Evolutionary conservation across 1,139 yeast species (phyloP), one percentile per base, ranked within the genome.

Genomic region (Torulaspora globosa): DNA sequence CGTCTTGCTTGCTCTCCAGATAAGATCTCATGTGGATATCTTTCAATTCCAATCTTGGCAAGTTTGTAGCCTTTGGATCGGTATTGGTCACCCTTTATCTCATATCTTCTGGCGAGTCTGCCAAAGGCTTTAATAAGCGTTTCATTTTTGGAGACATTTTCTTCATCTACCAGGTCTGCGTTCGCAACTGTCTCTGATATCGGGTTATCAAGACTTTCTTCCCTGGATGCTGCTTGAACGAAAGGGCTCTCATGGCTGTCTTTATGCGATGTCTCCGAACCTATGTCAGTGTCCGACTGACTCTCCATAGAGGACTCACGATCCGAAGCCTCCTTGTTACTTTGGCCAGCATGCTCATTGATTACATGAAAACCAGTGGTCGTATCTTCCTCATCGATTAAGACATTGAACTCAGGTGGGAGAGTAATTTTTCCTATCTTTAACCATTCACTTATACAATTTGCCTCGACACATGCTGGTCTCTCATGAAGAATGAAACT

Each of bases 1-100:
- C 31, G 34, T 14, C 52, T 52, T 0, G 82, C 80, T 48, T 76
- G 71, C 12, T 60, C 55, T 1, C 70, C 70, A 0, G 74, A 69
- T 1, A 55, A 57, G 3, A 79, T 70, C 2, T 62, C 60, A 8
- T 51, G 54, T 1, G 55, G 56, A 6, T 60, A 54, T 2, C 61
- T 56, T 27, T 67, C 41, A 72, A 63, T 47, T 0, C 74, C 61
- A 3, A 64, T 62, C 31, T 74, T 66, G 0, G 84, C 84, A 14
- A 69, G 63, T 29, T 68, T 62, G 52, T 80, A 80, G n/a, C 78
- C 71, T 39, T 69, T 63, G 1, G 70, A 68, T 31, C 76, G 65
- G 57, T 68, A 77, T 23, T 55, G 55, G 27, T 75, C 76, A 3
- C 76, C 76, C 39, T 65, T 63, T 0, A 64, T 54, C 33, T 64